phyloP scores from a whole-genome alignment of 164 flowering plant species.

The Vitis rupestris region DNA sequence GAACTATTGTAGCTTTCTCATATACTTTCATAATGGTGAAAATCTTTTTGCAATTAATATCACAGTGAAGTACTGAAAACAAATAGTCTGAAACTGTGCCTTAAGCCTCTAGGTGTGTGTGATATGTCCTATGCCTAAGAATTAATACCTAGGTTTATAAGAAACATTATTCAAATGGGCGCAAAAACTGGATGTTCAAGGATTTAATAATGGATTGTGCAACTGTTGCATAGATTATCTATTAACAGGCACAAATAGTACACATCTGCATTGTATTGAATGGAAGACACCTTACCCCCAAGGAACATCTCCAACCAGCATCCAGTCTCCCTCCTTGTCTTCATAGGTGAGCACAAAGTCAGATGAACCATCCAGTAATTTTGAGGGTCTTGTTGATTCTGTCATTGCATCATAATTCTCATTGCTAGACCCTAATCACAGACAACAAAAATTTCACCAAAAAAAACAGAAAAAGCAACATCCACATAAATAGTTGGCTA shows the following conservation, averaged over 20 bases:
- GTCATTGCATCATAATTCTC: slow-evolving; percentile 18
- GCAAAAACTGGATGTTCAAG: too few species aligned
- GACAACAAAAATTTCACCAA: not conserved
- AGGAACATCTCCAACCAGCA: slow-evolving; percentile 83
- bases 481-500: not conserved
- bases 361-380: slow-evolving; percentile 45
- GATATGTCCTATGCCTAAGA: too few species aligned
- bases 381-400: slow-evolving; percentile 27
- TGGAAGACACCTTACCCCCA: slow-evolving; percentile 44
- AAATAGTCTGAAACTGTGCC: too few species aligned
- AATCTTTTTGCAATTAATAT: too few species aligned
- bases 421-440: slow-evolving; percentile 26
- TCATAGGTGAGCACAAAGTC: slow-evolving; percentile 65
- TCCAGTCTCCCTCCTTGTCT: slow-evolving; percentile 79
- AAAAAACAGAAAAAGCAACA: not conserved
- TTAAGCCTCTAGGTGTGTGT: too few species aligned
- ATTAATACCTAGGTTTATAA: too few species aligned
- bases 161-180: too few species aligned
- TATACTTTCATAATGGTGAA: too few species aligned
- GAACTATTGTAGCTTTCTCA: too few species aligned
- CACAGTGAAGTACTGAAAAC: too few species aligned
- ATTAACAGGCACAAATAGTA: not conserved
- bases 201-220: too few species aligned
- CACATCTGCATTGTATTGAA: not conserved
- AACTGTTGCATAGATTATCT: too few species aligned